Conservation (phyloP, 495 filamentous ascomycete species). For the Neurospora discreta region DNA sequence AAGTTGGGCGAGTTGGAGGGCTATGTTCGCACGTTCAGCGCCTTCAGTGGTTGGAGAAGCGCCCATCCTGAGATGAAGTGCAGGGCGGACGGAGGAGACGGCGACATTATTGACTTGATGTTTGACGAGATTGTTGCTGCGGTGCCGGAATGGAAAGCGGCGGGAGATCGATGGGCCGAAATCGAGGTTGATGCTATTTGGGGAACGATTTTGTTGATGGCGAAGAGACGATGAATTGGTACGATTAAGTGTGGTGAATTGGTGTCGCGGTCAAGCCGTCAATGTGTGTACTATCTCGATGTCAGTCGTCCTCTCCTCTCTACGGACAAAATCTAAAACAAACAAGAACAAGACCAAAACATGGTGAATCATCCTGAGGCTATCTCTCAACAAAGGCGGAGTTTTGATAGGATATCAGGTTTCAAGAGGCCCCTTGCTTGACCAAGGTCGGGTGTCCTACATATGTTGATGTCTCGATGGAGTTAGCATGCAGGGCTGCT, state of each 20-base stretch:
- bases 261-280: neutral
- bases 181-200: conserved; percentile 40
- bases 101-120: conserved; percentile 46
- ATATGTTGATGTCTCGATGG: neutral
- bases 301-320: too few species aligned
- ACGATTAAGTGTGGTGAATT: neutral
- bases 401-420: too few species aligned
- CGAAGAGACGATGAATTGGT: conserved; percentile 26
- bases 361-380: too few species aligned
- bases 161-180: conserved; percentile 36
- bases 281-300: neutral
- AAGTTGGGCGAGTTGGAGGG: conserved; percentile 43
- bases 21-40: conserved; percentile 46
- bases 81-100: conserved; percentile 35
- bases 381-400: too few species aligned
- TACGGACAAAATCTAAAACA: too few species aligned
- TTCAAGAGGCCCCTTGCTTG: neutral
- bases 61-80: conserved; percentile 33
- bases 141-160: conserved; percentile 38
- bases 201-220: conserved; percentile 45
- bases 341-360: too few species aligned
- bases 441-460: neutral
- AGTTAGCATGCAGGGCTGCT: neutral
- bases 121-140: conserved; percentile 39
- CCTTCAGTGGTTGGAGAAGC: conserved; percentile 43